Evolutionary conservation across 495 filamentous ascomycete species (phyloP), one percentile per base, ranked within the genome.

Genomic region (Talaromyces stipitatus): DNA sequence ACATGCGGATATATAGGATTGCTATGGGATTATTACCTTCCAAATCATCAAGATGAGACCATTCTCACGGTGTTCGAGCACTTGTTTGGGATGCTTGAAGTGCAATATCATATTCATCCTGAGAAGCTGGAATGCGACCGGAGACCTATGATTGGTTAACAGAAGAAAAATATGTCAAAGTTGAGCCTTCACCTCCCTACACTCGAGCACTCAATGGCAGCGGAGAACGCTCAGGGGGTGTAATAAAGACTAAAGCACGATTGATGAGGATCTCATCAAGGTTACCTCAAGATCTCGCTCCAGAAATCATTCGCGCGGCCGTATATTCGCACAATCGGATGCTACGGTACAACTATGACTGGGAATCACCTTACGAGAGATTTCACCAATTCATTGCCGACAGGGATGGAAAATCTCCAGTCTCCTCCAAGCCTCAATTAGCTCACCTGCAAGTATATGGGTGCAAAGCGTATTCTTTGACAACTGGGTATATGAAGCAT

Each of bases 391-490:
- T 30, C 29, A 30, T 30, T 30, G 29, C 29, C 11, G 29, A 30
- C 11, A 3, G 29, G 29, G 29, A 30, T 30, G 2, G 2, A 7
- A 30, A 30, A 7, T 10, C 29, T 8, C 11, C 7, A 8, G 29
- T 10, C 2, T 30, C 29, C 2, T 30, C 11, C 29, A 61, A 56
- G 43, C 61, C 61, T n/a, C 11, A 63, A 7, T 48, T 29, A 14
- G 24, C 48, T 22, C 51, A 54, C n/a, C 51, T 54, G 33, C 14
- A 20, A 2, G 51, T 54, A 10, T 54, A 36, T 16, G 28, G 51
- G 1, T 54, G 51, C 14, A 54, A 54, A 5, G 50, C 62, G 2
- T 66, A 51, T 33, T 59, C 60, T 0, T 50, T 65, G 48, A 63
- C 62, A 0, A 46, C 18, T 1, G 58, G 51, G 4, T 61, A 61